phyloP scores from a whole-genome alignment of 1,284 basidiomycete species.

The Grifola frondosa region DNA sequence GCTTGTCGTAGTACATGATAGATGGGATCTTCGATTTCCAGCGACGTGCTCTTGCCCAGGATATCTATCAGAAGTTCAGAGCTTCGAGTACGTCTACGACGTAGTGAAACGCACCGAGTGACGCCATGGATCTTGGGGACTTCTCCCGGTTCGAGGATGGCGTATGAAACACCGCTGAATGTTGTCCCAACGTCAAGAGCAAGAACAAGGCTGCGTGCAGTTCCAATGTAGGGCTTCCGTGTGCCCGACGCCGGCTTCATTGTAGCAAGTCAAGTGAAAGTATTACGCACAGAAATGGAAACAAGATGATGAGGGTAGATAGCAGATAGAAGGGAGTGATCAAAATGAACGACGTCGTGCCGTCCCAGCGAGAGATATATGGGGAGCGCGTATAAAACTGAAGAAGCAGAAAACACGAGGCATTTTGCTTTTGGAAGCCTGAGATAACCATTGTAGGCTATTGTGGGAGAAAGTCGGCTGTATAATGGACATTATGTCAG shows the following conservation, averaged over 20 bases:
- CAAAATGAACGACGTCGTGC: background rate
- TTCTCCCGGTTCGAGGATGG: slow-evolving; percentile 71
- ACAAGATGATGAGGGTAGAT: slow-evolving; percentile 14
- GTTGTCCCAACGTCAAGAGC: slow-evolving; percentile 78
- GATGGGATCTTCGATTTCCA: slow-evolving; percentile 80
- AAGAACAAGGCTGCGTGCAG: slow-evolving; percentile 62
- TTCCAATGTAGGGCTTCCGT: slow-evolving; percentile 69
- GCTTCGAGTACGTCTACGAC: slow-evolving; percentile 6
- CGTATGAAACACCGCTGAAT: slow-evolving; percentile 74
- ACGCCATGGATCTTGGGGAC: slow-evolving; percentile 73
- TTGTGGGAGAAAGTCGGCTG: no score
- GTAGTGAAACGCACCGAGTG: slow-evolving; percentile 54
- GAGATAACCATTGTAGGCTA: slow-evolving; percentile 9
- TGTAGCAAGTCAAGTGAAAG: slow-evolving; percentile 10
- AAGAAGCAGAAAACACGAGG: slow-evolving; percentile 22
- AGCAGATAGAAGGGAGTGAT: slow-evolving; percentile 4
- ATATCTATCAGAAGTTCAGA: slow-evolving; percentile 44
- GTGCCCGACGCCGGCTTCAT: slow-evolving; percentile 46
- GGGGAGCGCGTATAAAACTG: slow-evolving; percentile 3
- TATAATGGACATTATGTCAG: slow-evolving; percentile 18
- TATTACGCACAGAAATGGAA: slow-evolving; percentile 11
- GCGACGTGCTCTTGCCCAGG: slow-evolving; percentile 80
- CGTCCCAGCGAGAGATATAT: slow-evolving; percentile 9
- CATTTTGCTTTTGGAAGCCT: slow-evolving; percentile 15
- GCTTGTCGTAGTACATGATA: slow-evolving; percentile 65